Percentiles rank a stretch among this genome's conserved stretches.
These are phyloP conservation scores for Coniochaeta sp. DNA, from an alignment of 2,329 filamentous ascomycete species.

Conservation along the genomic window DNA sequence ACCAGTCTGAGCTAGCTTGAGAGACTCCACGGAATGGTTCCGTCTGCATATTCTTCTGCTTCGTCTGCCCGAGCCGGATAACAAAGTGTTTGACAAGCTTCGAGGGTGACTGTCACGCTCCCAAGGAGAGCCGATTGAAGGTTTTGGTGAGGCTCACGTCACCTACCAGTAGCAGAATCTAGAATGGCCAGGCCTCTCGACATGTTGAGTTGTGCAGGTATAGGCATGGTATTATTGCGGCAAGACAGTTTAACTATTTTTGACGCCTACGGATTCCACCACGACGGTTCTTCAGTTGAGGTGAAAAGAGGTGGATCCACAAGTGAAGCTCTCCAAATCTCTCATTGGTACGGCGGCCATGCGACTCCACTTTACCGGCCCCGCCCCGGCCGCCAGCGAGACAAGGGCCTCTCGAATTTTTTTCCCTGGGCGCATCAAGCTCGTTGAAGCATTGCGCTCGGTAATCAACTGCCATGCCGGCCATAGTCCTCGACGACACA, in stretches of 20 bases:
- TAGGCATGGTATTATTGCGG: not conserved
- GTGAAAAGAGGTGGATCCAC: not conserved
- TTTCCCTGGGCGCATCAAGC: not conserved
- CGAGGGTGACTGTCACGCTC: not conserved
- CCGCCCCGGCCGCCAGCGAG: not conserved
- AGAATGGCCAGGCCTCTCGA: not conserved
- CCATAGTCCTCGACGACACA: not conserved
- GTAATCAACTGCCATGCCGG: not conserved
- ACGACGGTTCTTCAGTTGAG: not conserved
- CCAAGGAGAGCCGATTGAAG: not conserved
- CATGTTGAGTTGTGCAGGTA: not conserved
- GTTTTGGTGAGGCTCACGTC: not conserved
- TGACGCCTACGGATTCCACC: not conserved
- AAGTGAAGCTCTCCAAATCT: not conserved
- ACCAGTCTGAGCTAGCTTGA: conserved; percentile 33
- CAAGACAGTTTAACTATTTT: not conserved
- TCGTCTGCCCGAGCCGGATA: not conserved
- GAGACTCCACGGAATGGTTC: conserved; percentile 14
- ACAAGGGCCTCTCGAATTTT: not conserved
- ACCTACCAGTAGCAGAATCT: not conserved
- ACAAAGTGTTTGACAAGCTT: not conserved
- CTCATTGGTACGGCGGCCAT: not conserved
- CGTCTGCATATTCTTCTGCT: conserved; percentile 6
- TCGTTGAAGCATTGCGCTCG: not conserved
- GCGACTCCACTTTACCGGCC: not conserved